Base-by-base conservation (phyloP, 306 rosid species). In the Hippophae gyantsensis region DNA sequence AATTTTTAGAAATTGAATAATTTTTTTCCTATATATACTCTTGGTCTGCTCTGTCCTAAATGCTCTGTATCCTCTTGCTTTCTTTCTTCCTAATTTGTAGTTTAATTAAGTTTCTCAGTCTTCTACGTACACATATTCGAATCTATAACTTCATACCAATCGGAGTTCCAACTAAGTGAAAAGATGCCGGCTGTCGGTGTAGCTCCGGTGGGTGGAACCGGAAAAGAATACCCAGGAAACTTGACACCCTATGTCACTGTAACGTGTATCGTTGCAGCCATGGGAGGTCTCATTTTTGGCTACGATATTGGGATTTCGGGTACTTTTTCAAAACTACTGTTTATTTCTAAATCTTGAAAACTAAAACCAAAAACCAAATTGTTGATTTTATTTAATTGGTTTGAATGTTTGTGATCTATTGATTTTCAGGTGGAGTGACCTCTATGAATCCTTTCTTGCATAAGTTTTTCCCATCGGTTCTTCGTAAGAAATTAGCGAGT, bases 231-330 rank as follows among this genome's bases (percentile, higher is more conserved):
- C 12, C 83, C 90, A 0, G 98, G 98, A 7, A 81, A 80, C 14
- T 89, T 90, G 63, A 90, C 98, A 47, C 76, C 80, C 0, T 90
- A 59, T 42, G 96, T 90, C 8, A 70, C 76, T 0, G 60, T 79
- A 49, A 85, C 98, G 45, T 90, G 98, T 18, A 71, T 90, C 18
- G 90, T 87, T 11, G 98, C 98, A 0, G 98, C 87, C 68, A 87
- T 87, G 98, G 98, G 98, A 3, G 98, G 98, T 6, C 72, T 90
- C n/a, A 90, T 90, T 67, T 90, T 90, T 47, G 98, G 98, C 3
- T 87, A 87, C 74, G 98, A 90, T 54, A 87, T 90, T 48, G 98
- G 98, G 12, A 90, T 90, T 69, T 90, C 98, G 6, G 98, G 98
- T 90, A 74, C 13, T 5, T 1, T 13, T 13, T 13, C 7, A 6